Conservation (phyloP, 1,284 basidiomycete species). For the Rhodofomes roseus region DNA sequence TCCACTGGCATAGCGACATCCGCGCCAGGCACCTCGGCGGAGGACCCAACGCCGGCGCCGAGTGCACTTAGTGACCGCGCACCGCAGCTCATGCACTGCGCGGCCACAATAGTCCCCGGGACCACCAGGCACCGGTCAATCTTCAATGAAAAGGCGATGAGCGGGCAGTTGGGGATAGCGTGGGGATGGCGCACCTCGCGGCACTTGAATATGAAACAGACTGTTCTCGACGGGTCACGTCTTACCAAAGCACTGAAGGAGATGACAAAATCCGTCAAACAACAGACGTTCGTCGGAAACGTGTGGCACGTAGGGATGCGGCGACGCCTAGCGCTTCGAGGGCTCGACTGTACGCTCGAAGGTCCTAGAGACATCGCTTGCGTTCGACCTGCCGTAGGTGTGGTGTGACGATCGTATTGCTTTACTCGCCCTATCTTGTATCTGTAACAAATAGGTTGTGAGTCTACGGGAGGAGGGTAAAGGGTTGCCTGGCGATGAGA, state of each 20-base stretch:
- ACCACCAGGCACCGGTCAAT: not conserved
- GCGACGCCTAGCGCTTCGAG: no score
- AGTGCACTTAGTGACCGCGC: not conserved
- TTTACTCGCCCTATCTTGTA: not conserved
- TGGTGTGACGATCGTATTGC: not conserved
- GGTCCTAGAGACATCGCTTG: not conserved
- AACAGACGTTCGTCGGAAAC: no score
- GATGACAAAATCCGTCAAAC: not conserved
- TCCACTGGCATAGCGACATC: no score
- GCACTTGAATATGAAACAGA: not conserved
- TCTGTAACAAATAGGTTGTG: no score
- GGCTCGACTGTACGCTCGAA: not conserved
- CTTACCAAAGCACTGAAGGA: not conserved
- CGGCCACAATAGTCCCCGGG: not conserved
- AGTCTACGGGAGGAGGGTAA: not conserved
- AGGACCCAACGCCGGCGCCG: no score
- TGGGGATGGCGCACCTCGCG: not conserved
- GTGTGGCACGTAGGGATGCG: no score
- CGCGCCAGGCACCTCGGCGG: no score
- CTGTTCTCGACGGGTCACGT: not conserved
- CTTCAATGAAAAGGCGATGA: not conserved
- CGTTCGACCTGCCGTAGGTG: not conserved
- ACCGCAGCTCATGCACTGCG: not conserved
- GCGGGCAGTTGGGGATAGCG: not conserved
- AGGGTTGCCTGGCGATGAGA: not conserved